These are phyloP conservation scores for Coemansia sp. DNA, from an alignment of 192 early-diverging fungal species.

Conservation along the genomic window DNA sequence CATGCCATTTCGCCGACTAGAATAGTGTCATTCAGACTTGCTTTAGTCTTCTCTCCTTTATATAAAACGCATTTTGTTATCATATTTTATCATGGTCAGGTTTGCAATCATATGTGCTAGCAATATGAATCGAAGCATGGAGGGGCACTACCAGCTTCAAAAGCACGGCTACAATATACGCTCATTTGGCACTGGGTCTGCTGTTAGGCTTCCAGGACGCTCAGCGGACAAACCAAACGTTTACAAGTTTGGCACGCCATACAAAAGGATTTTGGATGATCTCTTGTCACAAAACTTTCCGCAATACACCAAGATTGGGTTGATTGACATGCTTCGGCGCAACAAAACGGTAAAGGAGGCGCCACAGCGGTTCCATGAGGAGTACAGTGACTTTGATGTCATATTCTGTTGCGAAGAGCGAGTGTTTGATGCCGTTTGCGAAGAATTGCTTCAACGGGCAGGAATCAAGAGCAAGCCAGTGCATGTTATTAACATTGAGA, in stretches of 20 bases:
- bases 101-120: slow-evolving; percentile 96
- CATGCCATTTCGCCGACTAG: no score
- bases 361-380: slow-evolving; percentile 85
- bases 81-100: slow-evolving; percentile 56
- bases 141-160: slow-evolving; percentile 80
- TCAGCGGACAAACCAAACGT: slow-evolving; percentile 84
- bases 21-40: neutral
- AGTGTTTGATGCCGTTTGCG: slow-evolving; percentile 89
- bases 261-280: slow-evolving; percentile 85
- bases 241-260: slow-evolving; percentile 90
- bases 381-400: slow-evolving; percentile 73
- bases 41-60: neutral
- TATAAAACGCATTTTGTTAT: neutral
- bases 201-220: slow-evolving; percentile 87
- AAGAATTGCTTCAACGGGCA: slow-evolving; percentile 77
- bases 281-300: slow-evolving; percentile 64
- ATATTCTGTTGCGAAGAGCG: slow-evolving; percentile 97
- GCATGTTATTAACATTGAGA: slow-evolving; percentile 95
- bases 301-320: slow-evolving; percentile 83
- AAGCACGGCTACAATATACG: slow-evolving; percentile 73
- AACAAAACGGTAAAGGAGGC: slow-evolving; percentile 89
- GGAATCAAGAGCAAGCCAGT: slow-evolving; percentile 66
- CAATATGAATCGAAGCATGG: slow-evolving; percentile 98
- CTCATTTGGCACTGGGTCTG: slow-evolving; percentile 89
- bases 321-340: slow-evolving; percentile 90